These are phyloP conservation scores for Pistacia vera DNA, from an alignment of 345 rosid species.

Conservation along the genomic window DNA sequence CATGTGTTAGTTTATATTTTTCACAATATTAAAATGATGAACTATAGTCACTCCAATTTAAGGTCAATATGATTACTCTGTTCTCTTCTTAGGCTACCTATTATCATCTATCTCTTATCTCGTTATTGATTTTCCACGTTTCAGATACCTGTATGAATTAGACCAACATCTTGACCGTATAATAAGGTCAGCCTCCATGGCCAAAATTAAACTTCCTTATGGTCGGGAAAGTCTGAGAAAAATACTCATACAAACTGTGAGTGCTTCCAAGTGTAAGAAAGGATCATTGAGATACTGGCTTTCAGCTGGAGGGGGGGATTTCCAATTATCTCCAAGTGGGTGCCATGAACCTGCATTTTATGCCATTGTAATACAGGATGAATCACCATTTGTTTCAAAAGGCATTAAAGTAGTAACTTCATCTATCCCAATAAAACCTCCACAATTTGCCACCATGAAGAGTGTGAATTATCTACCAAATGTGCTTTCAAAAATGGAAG, in stretches of 20 bases:
- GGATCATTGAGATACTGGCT: slow-evolving; percentile 94
- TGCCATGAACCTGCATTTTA: slow-evolving; percentile 66
- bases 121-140: slow-evolving; percentile 9
- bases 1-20: not conserved
- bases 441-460: slow-evolving; percentile 73
- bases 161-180: slow-evolving; percentile 94
- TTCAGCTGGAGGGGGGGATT: slow-evolving; percentile 85
- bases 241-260: slow-evolving; percentile 75
- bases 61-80: not conserved
- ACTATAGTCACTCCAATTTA: not conserved
- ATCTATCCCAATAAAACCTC: slow-evolving; percentile 70
- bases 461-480: slow-evolving; percentile 94
- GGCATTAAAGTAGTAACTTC: slow-evolving; percentile 82
- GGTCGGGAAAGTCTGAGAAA: slow-evolving; percentile 54
- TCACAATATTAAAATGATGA: slow-evolving; percentile 1
- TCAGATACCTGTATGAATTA: slow-evolving; percentile 77
- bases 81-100: not conserved
- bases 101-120: not conserved
- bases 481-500: slow-evolving; percentile 92
- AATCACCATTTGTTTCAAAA: slow-evolving; percentile 39
- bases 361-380: slow-evolving; percentile 65
- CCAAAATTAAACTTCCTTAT: slow-evolving; percentile 64
- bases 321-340: slow-evolving; percentile 71
- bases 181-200: slow-evolving; percentile 74
- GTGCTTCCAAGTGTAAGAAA: slow-evolving; percentile 60